Evolutionary conservation across 2,329 filamentous ascomycete genomes (phyloP).

Genomic region (Macroventuria anomochaeta): DNA sequence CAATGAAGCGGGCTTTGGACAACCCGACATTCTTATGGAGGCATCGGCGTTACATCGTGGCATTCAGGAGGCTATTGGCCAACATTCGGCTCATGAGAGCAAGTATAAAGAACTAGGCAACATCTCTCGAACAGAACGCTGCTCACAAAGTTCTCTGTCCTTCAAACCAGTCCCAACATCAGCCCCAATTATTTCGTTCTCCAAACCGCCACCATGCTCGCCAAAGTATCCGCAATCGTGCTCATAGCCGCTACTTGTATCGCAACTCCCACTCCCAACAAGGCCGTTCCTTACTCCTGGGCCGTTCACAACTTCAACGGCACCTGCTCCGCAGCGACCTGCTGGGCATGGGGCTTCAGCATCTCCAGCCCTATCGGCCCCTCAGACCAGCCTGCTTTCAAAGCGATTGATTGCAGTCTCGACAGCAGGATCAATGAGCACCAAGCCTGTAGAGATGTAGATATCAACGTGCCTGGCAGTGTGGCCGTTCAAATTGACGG

Average conservation of each 20-base stretch:
- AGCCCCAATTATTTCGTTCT: not conserved
- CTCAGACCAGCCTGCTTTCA: slow-evolving; percentile 21
- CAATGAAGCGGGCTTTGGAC: not conserved
- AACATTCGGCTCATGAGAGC: too few species aligned
- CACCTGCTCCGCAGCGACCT: slow-evolving; percentile 29
- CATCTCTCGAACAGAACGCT: not conserved
- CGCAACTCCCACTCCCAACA: slow-evolving; percentile 4
- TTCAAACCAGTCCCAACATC: not conserved
- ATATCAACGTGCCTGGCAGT: slow-evolving; percentile 19
- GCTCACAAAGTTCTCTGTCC: not conserved
- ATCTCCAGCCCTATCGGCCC: slow-evolving; percentile 22
- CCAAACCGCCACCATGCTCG: slow-evolving; percentile 16
- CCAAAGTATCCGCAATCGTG: slow-evolving; percentile 14
- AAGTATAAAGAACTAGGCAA: not conserved
- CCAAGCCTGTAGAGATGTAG: slow-evolving; percentile 21
- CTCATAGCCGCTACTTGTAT: slow-evolving; percentile 18
- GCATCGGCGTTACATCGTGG: not conserved
- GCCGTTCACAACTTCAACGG: slow-evolving; percentile 25
- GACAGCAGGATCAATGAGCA: slow-evolving; percentile 22
- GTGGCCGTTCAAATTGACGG: slow-evolving; percentile 23
- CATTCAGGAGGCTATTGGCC: not conserved
- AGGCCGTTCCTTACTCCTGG: slow-evolving; percentile 23
- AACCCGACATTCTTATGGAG: not conserved
- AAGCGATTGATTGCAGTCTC: slow-evolving; percentile 21
- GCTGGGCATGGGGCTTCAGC: slow-evolving; percentile 28